Evolutionary conservation across 768 basidiomycete species (phyloP), one percentile per base, ranked within the genome.

Genomic region (Lyophyllum decastes): DNA sequence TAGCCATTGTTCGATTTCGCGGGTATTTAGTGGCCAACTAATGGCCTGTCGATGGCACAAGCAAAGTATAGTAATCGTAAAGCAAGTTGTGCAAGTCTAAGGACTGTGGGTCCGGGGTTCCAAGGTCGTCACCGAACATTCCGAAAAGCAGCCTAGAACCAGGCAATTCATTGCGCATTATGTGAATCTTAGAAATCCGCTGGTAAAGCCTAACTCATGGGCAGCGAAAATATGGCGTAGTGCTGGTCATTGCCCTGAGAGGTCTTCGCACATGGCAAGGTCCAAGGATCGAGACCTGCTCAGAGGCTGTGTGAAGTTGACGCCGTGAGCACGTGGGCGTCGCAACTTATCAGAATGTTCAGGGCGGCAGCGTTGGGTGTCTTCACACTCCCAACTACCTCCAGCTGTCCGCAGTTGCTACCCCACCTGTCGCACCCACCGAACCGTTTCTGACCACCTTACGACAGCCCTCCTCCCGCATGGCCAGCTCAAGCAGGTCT

Each of bases 401-500:
- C 22, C 22, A 21, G n/a, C 40, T 45, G 49, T 57, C 58, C 58
- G 47, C 47, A 54, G 58, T 50, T 38, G 16, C 11, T 17, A 41
- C n/a, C 24, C 17, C 19, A 26, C 24, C 47, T 12, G 14, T 54
- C 49, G 22, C 43, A 43, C 43, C 38, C 35, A n/a, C n/a, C 40
- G 40, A 50, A n/a, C 21, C 22, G 47, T 22, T 12, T 25, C 21
- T 21, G 45, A 27, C 4, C 27, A 19, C 12, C 41, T 21, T n/a
- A 14, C 24, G 17, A 26, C 43, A 43, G 35, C 40, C 14, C 30
- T 33, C 22, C 3, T 21, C 5, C 16, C 33, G 33, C 16, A 64
- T 64, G 64, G 63, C 65, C n/a, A 66, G 65, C 38, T 66, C 68
- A 10, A 69, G 67, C 69, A 72, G 78, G 78, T 81, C 11, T 26